These are phyloP conservation scores for Yamadazyma paraphyllophila DNA, from an alignment of 805 yeast genomes.

Conservation along the genomic window DNA sequence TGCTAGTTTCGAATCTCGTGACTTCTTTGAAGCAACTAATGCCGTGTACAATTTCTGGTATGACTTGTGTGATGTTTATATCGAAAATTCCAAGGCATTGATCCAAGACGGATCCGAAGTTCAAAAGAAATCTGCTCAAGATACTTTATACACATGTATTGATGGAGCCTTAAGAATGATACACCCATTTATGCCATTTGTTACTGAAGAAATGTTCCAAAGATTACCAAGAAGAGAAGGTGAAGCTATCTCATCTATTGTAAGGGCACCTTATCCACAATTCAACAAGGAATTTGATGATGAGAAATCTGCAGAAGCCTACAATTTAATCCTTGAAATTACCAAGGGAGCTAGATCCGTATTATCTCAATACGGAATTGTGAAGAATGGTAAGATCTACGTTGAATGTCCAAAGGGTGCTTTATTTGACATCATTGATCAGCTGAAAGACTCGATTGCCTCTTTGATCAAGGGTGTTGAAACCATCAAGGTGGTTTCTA, in stretches of 20 bases:
- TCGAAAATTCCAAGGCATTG: constrained; percentile 92
- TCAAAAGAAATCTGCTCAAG: constrained; percentile 87
- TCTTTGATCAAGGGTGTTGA: constrained; percentile 91
- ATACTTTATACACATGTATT: constrained; percentile 88
- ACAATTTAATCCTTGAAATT: constrained; percentile 79
- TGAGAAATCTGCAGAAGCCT: constrained; percentile 64
- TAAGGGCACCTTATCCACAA: constrained; percentile 76
- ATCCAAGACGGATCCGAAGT: constrained; percentile 86
- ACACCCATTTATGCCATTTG: constrained; percentile 98
- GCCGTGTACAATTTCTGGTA: constrained; percentile 94
- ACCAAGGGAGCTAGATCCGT: constrained; percentile 91
- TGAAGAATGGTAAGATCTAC: constrained; percentile 82
- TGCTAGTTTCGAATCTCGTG: constrained; percentile 73
- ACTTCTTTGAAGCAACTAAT: constrained; percentile 83
- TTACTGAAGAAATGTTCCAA: constrained; percentile 99
- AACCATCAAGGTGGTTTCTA: constrained; percentile 61
- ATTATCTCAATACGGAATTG: constrained; percentile 83
- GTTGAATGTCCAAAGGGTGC: constrained; percentile 63
- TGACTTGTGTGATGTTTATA: constrained; percentile 95
- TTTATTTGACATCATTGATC: constrained; percentile 50
- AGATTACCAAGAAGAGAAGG: constrained; percentile 85
- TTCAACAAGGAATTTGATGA: constrained; percentile 61
- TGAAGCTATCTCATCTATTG: constrained; percentile 67
- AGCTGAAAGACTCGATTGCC: constrained; percentile 83
- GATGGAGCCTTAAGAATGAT: constrained; percentile 89